These are phyloP conservation scores for Mortierella sp. DNA, from an alignment of 371 early-diverging fungal genomes.

Conservation along the genomic window DNA sequence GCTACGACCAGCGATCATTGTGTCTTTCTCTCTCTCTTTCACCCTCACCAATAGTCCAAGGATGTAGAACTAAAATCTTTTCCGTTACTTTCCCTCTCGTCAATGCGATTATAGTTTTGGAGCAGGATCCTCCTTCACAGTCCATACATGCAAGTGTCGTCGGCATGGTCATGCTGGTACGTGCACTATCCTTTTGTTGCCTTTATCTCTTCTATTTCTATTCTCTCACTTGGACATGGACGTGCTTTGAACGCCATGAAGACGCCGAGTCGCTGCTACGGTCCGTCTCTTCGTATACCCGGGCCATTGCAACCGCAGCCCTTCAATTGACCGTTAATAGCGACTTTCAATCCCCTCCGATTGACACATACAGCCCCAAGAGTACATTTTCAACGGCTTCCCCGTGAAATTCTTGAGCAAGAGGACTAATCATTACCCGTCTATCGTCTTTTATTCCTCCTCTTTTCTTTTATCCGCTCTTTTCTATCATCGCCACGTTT, in stretches of 20 bases:
- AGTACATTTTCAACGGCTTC: background rate
- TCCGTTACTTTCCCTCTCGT: background rate
- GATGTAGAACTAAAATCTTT: slow-evolving; percentile 1
- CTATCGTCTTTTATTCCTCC: background rate
- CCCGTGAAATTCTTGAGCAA: background rate
- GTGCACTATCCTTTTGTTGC: slow-evolving; percentile 19
- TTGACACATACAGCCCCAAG: background rate
- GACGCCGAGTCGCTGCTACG: too few relatives aligned
- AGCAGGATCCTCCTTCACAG: slow-evolving; percentile 49
- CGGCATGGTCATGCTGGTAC: slow-evolving; percentile 51
- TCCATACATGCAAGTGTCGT: slow-evolving; percentile 40
- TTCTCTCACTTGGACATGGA: background rate
- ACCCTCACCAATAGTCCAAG: background rate
- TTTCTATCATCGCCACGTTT: background rate
- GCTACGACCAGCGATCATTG: background rate
- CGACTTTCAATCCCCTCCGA: slow-evolving; percentile 24
- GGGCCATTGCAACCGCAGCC: too few relatives aligned
- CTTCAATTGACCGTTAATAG: slow-evolving; percentile 1
- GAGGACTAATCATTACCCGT: background rate
- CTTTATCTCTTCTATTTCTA: background rate
- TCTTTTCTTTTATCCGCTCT: background rate
- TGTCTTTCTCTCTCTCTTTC: background rate
- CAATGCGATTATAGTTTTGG: slow-evolving; percentile 25
- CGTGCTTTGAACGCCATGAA: too few relatives aligned
- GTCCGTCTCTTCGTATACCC: too few relatives aligned